Percentiles rank a stretch among this genome's conserved stretches.
Evolutionary conservation across 805 yeast species (phyloP).

Genomic region (Isabelozyma gotoi): DNA sequence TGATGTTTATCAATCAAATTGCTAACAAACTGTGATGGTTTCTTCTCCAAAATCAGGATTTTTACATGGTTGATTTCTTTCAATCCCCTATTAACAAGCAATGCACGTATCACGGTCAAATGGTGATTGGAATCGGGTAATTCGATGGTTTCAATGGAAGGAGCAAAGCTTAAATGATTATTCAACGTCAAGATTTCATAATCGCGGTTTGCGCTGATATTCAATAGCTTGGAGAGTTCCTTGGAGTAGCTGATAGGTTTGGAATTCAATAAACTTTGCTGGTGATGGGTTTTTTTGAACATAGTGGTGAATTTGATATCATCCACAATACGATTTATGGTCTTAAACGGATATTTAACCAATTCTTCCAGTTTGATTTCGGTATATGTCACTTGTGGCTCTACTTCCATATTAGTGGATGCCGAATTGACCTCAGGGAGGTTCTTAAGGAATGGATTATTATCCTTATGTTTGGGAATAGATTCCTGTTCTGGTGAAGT

Average conservation of each 20-base stretch:
- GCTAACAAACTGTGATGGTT: slow-evolving; percentile 14
- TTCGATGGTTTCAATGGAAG: slow-evolving; percentile 24
- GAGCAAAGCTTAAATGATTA: slow-evolving; percentile 32
- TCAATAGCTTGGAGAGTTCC: slow-evolving; percentile 12
- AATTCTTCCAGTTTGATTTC: neutral
- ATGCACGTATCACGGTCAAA: slow-evolving; percentile 29
- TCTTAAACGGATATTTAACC: slow-evolving; percentile 46
- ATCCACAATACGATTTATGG: slow-evolving; percentile 65
- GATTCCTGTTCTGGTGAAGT: neutral
- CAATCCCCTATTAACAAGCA: slow-evolving; percentile 18
- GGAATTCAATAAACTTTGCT: slow-evolving; percentile 22
- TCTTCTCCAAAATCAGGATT: slow-evolving; percentile 23
- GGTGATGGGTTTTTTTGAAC: slow-evolving; percentile 7
- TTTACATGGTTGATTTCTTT: slow-evolving; percentile 28
- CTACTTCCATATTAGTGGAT: neutral
- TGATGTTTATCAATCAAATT: slow-evolving; percentile 29
- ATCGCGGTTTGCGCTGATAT: slow-evolving; percentile 6
- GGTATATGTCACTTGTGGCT: neutral
- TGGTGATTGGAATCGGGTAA: slow-evolving; percentile 14
- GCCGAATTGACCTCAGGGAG: no score
- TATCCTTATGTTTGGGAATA: neutral
- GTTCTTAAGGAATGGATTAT: neutral
- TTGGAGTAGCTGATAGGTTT: slow-evolving; percentile 40
- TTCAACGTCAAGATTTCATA: slow-evolving; percentile 32
- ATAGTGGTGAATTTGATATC: slow-evolving; percentile 48